Evolutionary conservation across 164 flowering plant species (phyloP).

Genomic region (Kingdonia uniflora): DNA sequence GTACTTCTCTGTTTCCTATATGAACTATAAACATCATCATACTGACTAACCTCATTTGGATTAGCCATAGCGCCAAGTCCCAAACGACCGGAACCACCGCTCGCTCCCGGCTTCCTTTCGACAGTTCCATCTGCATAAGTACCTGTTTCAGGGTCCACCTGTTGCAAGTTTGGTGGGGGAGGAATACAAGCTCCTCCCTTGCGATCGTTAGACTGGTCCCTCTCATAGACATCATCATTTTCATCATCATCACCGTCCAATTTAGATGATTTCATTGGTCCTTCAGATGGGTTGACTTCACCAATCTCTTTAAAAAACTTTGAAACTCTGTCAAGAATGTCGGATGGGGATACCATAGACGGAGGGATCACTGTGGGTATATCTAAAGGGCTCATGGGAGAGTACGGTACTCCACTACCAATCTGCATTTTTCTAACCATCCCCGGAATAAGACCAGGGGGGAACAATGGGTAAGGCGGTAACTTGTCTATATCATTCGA

Average conservation of each 20-base stretch:
- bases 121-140: slow-evolving; percentile 66
- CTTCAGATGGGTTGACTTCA: slow-evolving; percentile 72
- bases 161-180: slow-evolving; percentile 62
- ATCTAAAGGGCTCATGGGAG: slow-evolving; percentile 95
- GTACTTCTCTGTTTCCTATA: slow-evolving; percentile 92
- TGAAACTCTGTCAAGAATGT: slow-evolving; percentile 75
- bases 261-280: slow-evolving; percentile 52
- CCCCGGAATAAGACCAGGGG: slow-evolving; percentile 99
- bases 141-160: slow-evolving; percentile 62
- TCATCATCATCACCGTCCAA: slow-evolving; percentile 34
- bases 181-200: slow-evolving; percentile 92
- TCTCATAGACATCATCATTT: slow-evolving; percentile 40
- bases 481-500: slow-evolving; percentile 43
- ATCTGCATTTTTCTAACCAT: slow-evolving; percentile 98
- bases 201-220: not conserved
- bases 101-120: slow-evolving; percentile 55
- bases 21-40: slow-evolving; percentile 90
- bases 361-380: slow-evolving; percentile 96
- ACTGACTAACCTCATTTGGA: slow-evolving; percentile 83
- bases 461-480: slow-evolving; percentile 91
- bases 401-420: slow-evolving; percentile 98
- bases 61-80: slow-evolving; percentile 87
- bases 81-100: slow-evolving; percentile 62
- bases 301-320: slow-evolving; percentile 63
- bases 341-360: slow-evolving; percentile 61